phyloP scores from a whole-genome alignment of 768 basidiomycete genomes.

The Leccinum sublutescens region DNA sequence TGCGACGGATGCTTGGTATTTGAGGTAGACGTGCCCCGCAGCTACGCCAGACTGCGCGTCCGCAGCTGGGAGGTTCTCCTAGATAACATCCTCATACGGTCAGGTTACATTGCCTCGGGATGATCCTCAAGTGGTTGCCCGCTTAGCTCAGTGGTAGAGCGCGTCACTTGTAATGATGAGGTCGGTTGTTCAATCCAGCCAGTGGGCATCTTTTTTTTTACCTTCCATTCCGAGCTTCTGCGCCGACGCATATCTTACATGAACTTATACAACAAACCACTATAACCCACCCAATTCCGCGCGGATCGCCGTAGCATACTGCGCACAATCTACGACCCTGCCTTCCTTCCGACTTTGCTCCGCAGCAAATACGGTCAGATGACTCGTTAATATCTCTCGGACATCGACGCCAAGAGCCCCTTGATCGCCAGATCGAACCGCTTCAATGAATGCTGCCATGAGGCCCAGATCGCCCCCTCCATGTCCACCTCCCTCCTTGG shows the following conservation, averaged over 20 bases:
- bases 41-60: background rate
- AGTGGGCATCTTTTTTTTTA: conserved; percentile 31
- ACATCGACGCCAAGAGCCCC: background rate
- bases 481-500: conserved; percentile 32
- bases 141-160: conserved; percentile 12
- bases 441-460: background rate
- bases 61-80: background rate
- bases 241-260: background rate
- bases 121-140: conserved; percentile 30
- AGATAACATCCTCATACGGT: too few species aligned
- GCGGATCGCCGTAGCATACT: conserved; percentile 59
- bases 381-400: background rate
- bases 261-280: background rate
- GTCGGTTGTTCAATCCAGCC: conserved; percentile 48
- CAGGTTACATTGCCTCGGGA: background rate
- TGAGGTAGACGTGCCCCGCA: background rate
- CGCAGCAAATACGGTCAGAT: background rate
- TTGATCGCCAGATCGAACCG: background rate
- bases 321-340: conserved; percentile 71
- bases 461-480: background rate
- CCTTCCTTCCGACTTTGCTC: conserved; percentile 46
- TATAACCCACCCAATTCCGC: conserved; percentile 44
- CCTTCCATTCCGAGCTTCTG: too few species aligned
- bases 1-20: background rate
- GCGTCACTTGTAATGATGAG: conserved; percentile 37